Conservation (phyloP, 2,329 filamentous ascomycete species). For the Raffaelea arxii region DNA sequence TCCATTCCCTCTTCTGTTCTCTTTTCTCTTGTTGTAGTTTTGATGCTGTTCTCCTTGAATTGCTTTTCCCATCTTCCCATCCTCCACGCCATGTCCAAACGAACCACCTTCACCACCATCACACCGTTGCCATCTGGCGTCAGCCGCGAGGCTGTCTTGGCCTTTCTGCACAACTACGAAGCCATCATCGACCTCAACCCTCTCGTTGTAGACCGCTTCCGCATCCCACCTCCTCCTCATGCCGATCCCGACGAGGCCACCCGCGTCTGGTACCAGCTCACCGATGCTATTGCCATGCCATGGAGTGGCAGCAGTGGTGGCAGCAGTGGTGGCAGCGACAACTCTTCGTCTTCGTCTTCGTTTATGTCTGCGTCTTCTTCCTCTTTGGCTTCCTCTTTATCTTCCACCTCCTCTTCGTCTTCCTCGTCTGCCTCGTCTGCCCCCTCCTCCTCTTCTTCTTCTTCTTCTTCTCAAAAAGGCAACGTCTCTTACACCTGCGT, state of each 20-base stretch:
- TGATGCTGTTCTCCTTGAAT: not conserved
- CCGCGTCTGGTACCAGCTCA: conserved; percentile 69
- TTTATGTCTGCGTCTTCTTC: not conserved
- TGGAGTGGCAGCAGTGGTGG: conserved; percentile 1
- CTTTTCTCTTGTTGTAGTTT: not conserved
- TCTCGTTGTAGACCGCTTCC: conserved; percentile 61
- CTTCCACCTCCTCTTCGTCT: not conserved
- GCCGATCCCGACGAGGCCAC: conserved; percentile 61
- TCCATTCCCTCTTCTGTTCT: not conserved
- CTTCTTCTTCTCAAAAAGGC: conserved; percentile 25
- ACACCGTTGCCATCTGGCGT: conserved; percentile 65
- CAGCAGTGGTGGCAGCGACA: not conserved
- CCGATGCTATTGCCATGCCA: conserved; percentile 65
- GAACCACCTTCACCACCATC: conserved; percentile 64
- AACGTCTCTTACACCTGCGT: conserved; percentile 71
- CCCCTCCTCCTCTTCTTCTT: not conserved
- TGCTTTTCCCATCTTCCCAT: conserved; percentile 12
- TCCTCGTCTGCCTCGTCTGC: not conserved
- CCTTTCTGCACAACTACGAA: conserved; percentile 66
- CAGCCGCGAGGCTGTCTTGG: conserved; percentile 58
- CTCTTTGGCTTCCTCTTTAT: not conserved
- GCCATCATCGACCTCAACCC: conserved; percentile 87
- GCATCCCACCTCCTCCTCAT: conserved; percentile 56
- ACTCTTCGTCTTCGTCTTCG: not conserved
- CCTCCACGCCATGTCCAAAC: conserved; percentile 49